Percentiles rank a stretch among this genome's conserved stretches.
These are phyloP conservation scores for Pseudevernia furfuracea DNA, from an alignment of 495 filamentous ascomycete genomes.

Conservation along the genomic window DNA sequence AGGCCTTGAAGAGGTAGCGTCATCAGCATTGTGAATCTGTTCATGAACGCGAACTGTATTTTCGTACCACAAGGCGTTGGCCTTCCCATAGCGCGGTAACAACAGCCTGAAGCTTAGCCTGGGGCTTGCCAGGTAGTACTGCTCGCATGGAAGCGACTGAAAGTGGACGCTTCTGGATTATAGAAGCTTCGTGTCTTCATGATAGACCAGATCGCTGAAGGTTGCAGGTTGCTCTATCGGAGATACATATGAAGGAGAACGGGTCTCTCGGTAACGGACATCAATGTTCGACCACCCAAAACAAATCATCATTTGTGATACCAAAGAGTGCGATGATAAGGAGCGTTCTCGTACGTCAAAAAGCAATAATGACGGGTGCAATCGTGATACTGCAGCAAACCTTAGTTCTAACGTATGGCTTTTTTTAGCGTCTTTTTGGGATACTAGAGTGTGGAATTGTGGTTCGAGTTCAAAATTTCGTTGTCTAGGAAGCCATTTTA, in stretches of 20 bases:
- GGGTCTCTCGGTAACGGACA: neutral
- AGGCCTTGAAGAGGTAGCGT: constrained; percentile 49
- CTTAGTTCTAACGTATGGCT: neutral
- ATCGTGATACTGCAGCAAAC: neutral
- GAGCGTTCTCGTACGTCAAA: neutral
- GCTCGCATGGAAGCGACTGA: constrained; percentile 52
- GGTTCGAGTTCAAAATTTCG: no score
- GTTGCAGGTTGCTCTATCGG: neutral
- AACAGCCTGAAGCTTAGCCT: constrained; percentile 83
- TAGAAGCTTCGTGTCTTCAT: constrained; percentile 15
- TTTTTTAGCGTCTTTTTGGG: neutral
- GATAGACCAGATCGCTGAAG: constrained; percentile 1
- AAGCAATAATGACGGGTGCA: neutral
- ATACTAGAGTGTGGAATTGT: no score
- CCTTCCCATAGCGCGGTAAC: constrained; percentile 76
- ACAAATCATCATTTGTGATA: neutral
- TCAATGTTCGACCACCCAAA: neutral
- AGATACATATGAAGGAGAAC: neutral
- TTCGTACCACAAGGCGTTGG: constrained; percentile 67
- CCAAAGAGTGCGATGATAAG: neutral
- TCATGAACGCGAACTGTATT: constrained; percentile 7
- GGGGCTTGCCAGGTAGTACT: constrained; percentile 85
- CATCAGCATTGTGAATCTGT: constrained; percentile 17
- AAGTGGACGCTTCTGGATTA: constrained; percentile 6
- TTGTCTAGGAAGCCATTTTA: no score